Evolutionary conservation across 148 eudicot genomes (phyloP).

Genomic region (Chenopodium formosanum): DNA sequence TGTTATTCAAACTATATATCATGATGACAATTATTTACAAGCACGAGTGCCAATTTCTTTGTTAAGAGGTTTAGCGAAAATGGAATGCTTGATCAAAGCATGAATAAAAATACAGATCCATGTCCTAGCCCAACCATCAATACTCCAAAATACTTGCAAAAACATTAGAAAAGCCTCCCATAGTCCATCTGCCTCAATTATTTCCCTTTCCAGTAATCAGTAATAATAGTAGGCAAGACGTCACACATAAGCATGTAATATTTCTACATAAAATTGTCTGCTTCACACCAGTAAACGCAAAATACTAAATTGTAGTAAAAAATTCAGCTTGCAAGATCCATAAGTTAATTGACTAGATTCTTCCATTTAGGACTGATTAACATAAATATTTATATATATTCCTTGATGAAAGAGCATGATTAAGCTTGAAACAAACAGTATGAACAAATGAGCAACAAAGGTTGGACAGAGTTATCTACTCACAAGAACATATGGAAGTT

Average conservation of each 20-base stretch:
- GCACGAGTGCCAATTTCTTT: neutral
- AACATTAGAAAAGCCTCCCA: neutral
- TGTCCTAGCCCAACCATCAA: neutral
- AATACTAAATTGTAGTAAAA: neutral
- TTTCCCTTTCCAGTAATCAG: neutral
- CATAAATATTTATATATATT: no score
- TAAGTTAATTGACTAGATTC: neutral
- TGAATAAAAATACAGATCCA: neutral
- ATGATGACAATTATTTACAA: neutral
- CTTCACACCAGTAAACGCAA: neutral
- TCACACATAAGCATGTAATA: neutral
- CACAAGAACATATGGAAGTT: conserved; percentile 87
- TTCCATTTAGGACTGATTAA: neutral
- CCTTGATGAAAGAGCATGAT: neutral
- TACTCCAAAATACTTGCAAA: neutral
- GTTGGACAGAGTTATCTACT: conserved; percentile 24
- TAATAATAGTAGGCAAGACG: neutral
- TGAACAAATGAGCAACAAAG: neutral
- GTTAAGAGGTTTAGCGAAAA: neutral
- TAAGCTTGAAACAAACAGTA: neutral
- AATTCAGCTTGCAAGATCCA: neutral
- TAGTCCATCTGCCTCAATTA: neutral
- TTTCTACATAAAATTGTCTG: neutral
- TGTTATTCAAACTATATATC: neutral
- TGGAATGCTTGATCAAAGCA: neutral